Evolutionary conservation across 139 green algal genomes (phyloP).

Genomic region (Desmodesmus armatus): DNA sequence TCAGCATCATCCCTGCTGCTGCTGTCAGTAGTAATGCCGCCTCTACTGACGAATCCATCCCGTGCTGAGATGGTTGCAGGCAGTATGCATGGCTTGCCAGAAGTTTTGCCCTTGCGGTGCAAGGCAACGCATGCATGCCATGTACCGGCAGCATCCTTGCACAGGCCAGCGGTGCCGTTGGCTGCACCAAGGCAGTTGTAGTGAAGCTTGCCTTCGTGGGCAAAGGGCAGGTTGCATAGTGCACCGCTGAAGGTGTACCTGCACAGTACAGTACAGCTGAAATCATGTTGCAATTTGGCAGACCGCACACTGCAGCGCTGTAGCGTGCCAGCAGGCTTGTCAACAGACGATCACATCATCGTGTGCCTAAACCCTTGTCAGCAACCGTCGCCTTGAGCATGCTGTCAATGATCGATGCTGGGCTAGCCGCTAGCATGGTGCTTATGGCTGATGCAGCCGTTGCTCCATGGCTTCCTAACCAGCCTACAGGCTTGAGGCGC

Average conservation of each 20-base stretch:
- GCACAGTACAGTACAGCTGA: not conserved
- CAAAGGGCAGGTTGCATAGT: constrained; percentile 6
- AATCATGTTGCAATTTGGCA: not conserved
- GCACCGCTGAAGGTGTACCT: not conserved
- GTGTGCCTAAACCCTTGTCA: not conserved
- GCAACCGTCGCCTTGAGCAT: not conserved
- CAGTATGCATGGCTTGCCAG: constrained; percentile 3
- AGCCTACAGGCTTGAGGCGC: too few relatives aligned
- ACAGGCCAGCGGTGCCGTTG: constrained; percentile 32
- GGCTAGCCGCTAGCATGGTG: not conserved
- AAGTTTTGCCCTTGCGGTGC: not conserved
- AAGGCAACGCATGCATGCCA: constrained; percentile 8
- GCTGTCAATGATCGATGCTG: not conserved
- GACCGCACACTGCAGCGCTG: not conserved
- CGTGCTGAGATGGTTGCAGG: not conserved
- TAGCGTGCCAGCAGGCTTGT: not conserved
- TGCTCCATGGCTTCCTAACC: not conserved
- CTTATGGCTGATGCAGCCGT: not conserved
- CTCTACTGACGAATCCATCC: not conserved
- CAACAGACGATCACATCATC: not conserved
- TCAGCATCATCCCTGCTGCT: not conserved
- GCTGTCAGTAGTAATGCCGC: not conserved
- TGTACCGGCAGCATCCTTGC: not conserved
- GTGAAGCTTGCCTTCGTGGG: not conserved
- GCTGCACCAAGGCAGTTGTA: not conserved